Evolutionary conservation across 345 rosid species (phyloP).

Genomic region (Eutrema heterophyllum): DNA sequence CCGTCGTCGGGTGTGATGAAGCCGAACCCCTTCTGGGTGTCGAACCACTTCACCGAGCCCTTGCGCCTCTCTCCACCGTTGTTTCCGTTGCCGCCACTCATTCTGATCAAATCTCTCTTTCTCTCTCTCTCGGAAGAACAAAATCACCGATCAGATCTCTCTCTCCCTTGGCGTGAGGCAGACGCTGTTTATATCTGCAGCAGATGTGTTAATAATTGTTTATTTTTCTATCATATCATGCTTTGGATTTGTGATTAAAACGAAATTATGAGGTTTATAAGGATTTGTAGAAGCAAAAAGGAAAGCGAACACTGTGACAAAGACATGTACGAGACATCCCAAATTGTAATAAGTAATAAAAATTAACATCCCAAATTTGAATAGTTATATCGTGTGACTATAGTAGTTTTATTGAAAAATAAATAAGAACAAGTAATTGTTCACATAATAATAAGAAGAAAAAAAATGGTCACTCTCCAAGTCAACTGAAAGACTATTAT

Average conservation of each 20-base stretch:
- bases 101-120: conserved; percentile 14
- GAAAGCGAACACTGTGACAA: conserved; percentile 24
- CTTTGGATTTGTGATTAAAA: conserved; percentile 1
- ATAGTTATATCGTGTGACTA: too few species aligned
- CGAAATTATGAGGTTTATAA: not conserved
- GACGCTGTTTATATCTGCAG: conserved; percentile 31
- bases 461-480: conserved; percentile 19
- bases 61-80: conserved; percentile 20
- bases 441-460: too few species aligned
- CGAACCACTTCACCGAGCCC: conserved; percentile 80
- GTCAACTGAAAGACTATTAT: conserved; percentile 3
- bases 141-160: conserved; percentile 15
- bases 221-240: not conserved
- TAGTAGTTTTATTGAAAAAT: too few species aligned
- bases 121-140: not conserved
- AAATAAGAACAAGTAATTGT: too few species aligned
- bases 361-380: not conserved
- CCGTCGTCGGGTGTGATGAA: conserved; percentile 91
- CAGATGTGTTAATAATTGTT: not conserved
- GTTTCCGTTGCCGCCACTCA: conserved; percentile 22
- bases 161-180: conserved; percentile 2
- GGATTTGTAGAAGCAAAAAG: conserved; percentile 25
- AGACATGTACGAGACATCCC: conserved; percentile 13
- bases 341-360: not conserved
- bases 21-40: conserved; percentile 75